Conservation (phyloP, 306 rosid species). For the Sicyos baderoa region DNA sequence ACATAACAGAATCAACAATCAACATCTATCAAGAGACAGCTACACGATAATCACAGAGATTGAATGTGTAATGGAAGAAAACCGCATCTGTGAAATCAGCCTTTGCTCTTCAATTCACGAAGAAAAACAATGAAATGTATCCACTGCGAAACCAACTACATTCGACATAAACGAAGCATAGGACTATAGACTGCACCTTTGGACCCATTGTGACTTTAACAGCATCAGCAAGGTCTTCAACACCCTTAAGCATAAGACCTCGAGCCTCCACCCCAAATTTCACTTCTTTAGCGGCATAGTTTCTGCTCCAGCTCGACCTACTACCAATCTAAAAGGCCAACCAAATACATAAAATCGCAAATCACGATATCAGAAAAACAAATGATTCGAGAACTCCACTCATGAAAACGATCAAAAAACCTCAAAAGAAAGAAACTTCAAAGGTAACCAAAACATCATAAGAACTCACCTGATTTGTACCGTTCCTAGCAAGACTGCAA, state of each 20-base stretch:
- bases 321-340: conserved; percentile 45
- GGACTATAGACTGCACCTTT: conserved; percentile 37
- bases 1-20: background rate
- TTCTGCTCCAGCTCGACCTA: conserved; percentile 63
- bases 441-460: background rate
- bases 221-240: conserved; percentile 90
- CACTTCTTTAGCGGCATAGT: conserved; percentile 81
- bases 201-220: conserved; percentile 98
- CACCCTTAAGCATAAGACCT: conserved; percentile 86
- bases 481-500: conserved; percentile 59
- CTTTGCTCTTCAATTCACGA: background rate
- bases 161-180: background rate
- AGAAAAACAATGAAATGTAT: background rate
- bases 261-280: conserved; percentile 94
- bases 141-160: background rate
- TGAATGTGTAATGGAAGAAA: background rate
- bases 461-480: conserved; percentile 53
- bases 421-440: background rate
- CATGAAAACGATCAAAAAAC: background rate
- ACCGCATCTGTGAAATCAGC: background rate
- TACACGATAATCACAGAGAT: background rate
- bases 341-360: conserved; percentile 11
- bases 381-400: background rate
- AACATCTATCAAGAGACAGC: background rate
- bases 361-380: background rate